phyloP scores from a whole-genome alignment of 305 asterid genomes.

The Fraxinus sp. region DNA sequence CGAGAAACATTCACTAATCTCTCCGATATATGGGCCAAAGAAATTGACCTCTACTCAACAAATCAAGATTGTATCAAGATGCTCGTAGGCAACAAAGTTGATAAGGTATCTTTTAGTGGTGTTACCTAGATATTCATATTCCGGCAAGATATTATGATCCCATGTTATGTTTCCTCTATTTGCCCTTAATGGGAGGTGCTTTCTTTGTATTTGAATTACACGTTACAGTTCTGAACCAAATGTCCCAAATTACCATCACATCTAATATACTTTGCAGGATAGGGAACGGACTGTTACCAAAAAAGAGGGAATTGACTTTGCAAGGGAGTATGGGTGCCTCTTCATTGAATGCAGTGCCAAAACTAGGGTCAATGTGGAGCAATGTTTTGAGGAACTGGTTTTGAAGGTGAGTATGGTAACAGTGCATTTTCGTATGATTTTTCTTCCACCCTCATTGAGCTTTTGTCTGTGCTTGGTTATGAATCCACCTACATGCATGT shows the following conservation, averaged over 20 bases:
- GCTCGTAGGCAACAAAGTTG: conserved; percentile 85
- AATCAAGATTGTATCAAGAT: conserved; percentile 89
- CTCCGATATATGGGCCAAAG: conserved; percentile 92
- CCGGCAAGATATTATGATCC: background rate
- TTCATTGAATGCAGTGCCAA: conserved; percentile 98
- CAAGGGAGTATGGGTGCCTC: conserved; percentile 88
- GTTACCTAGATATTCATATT: background rate
- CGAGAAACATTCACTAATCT: conserved; percentile 90
- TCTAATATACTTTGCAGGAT: conserved; percentile 45
- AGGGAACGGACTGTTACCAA: conserved; percentile 84
- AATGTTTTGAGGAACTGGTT: conserved; percentile 93
- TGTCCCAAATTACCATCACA: background rate
- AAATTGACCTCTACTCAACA: conserved; percentile 89
- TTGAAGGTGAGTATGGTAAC: conserved; percentile 52
- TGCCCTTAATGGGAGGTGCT: background rate
- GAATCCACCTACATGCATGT: background rate
- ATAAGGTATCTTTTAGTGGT: conserved; percentile 39
- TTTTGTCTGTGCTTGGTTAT: background rate
- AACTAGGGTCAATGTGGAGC: conserved; percentile 87
- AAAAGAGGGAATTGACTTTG: conserved; percentile 86
- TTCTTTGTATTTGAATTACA: background rate
- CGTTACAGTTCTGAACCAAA: background rate
- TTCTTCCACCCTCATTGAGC: background rate
- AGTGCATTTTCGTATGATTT: background rate
- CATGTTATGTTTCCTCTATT: background rate